Evolutionary conservation across 1,284 basidiomycete species (phyloP).

Genomic region (Marasmius oreades): DNA sequence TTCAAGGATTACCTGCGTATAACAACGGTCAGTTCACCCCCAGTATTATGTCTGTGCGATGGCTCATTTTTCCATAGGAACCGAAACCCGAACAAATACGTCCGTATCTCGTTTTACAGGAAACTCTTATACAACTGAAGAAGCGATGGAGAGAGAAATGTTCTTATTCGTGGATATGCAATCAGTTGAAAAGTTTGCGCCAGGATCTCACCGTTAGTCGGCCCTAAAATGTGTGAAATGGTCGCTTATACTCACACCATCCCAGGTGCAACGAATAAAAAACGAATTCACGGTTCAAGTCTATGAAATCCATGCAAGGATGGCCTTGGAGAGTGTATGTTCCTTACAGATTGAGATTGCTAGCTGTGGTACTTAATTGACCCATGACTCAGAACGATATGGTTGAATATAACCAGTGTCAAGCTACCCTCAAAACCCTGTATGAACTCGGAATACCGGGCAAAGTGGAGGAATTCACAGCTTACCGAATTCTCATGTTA

Average conservation of each 20-base stretch:
- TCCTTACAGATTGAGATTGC: conserved; percentile 1
- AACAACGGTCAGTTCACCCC: conserved; percentile 71
- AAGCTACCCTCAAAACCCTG: conserved; percentile 84
- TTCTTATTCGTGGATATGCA: conserved; percentile 93
- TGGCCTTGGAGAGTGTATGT: conserved; percentile 89
- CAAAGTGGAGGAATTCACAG: conserved; percentile 92
- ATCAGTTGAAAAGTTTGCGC: conserved; percentile 96
- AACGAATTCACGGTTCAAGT: conserved; percentile 98
- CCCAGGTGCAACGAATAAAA: conserved; percentile 97
- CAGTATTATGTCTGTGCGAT: conserved; percentile 6
- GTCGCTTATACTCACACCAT: conserved; percentile 10
- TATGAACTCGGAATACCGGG: conserved; percentile 93
- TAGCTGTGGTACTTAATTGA: conserved; percentile 12
- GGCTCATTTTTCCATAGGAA: conserved; percentile 50
- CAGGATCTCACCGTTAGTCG: conserved; percentile 91
- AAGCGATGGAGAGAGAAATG: conserved; percentile 83
- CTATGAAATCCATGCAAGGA: conserved; percentile 97
- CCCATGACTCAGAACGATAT: conserved; percentile 73
- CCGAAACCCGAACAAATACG: conserved; percentile 94
- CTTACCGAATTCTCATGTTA: conserved; percentile 96
- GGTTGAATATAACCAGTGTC: conserved; percentile 99
- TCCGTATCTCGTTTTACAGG: conserved; percentile 80
- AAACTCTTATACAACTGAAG: conserved; percentile 87
- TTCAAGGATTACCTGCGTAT: conserved; percentile 97
- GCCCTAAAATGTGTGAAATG: conserved; percentile 11